A percentile compares a stretch with the other conserved stretches of the same genome.
Evolutionary conservation across 2,329 filamentous ascomycete genomes (phyloP).

Genomic region (Clonostachys solani): DNA sequence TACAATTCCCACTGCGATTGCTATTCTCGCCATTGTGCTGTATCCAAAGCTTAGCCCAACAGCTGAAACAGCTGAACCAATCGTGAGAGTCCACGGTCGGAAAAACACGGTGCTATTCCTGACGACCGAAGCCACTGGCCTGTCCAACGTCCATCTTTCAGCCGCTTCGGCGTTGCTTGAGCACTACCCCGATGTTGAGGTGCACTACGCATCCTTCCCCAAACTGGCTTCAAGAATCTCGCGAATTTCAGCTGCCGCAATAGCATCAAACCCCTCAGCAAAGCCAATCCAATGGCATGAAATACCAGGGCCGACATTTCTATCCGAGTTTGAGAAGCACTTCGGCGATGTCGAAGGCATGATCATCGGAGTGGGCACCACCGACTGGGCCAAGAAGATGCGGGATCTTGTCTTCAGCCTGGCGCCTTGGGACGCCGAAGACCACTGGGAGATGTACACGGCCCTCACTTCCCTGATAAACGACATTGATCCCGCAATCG

Average conservation of each 20-base stretch:
- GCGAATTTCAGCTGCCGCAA: slow-evolving; percentile 7
- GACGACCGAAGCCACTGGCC: slow-evolving; percentile 21
- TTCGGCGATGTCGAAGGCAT: not conserved
- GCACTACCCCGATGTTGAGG: slow-evolving; percentile 19
- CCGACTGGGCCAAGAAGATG: slow-evolving; percentile 5
- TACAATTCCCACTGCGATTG: no score
- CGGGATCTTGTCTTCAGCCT: slow-evolving; percentile 11
- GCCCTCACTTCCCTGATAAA: slow-evolving; percentile 16
- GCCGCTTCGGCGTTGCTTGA: slow-evolving; percentile 25
- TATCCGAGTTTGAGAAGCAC: not conserved
- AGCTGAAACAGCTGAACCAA: no score
- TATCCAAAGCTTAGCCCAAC: no score
- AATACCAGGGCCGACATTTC: slow-evolving; percentile 8
- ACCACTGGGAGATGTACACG: slow-evolving; percentile 19
- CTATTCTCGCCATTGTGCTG: no score
- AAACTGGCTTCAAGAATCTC: slow-evolving; percentile 5
- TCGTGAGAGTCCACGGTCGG: slow-evolving; percentile 3
- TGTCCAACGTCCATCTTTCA: slow-evolving; percentile 29
- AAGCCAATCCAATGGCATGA: slow-evolving; percentile 14
- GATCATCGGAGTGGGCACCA: slow-evolving; percentile 8
- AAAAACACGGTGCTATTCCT: slow-evolving; percentile 27
- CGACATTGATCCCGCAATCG: slow-evolving; percentile 20
- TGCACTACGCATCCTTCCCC: slow-evolving; percentile 28
- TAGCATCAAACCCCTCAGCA: slow-evolving; percentile 6
- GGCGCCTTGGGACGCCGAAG: slow-evolving; percentile 19